Evolutionary conservation across 2,329 filamentous ascomycete genomes (phyloP).

Genomic region (Fusarium sp.): DNA sequence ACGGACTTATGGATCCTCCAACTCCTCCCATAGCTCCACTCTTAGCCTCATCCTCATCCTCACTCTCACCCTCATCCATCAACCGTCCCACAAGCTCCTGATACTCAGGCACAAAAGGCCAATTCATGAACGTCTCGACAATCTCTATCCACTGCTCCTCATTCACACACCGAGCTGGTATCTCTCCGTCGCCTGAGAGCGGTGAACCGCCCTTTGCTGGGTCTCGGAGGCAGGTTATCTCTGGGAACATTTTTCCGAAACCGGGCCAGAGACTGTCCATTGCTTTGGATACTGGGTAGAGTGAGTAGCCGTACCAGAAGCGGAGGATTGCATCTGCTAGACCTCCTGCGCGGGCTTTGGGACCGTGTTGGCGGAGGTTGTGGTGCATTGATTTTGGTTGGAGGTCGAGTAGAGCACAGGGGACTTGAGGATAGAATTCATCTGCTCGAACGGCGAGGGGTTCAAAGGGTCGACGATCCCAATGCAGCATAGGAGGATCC

Average conservation of each 20-base stretch:
- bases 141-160: conserved; percentile 69
- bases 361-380: conserved; percentile 61
- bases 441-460: conserved; percentile 68
- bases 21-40: conserved; percentile 26
- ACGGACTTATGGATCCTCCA: background rate
- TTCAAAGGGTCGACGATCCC: conserved; percentile 79
- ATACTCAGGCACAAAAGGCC: conserved; percentile 72
- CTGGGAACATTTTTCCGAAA: conserved; percentile 63
- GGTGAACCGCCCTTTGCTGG: conserved; percentile 59
- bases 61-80: conserved; percentile 46
- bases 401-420: conserved; percentile 73
- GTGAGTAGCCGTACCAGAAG: conserved; percentile 56
- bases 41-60: conserved; percentile 44
- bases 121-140: conserved; percentile 70
- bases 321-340: conserved; percentile 63
- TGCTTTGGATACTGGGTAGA: conserved; percentile 58
- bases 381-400: conserved; percentile 68
- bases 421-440: conserved; percentile 76
- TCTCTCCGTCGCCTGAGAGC: conserved; percentile 52
- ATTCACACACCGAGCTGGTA: conserved; percentile 64
- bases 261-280: conserved; percentile 71
- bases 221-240: conserved; percentile 64
- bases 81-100: conserved; percentile 60
- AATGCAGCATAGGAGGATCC: conserved; percentile 67
- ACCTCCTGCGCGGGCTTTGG: conserved; percentile 59